Evolutionary conservation across 2,329 filamentous ascomycete species (phyloP).

Genomic region (Penicillium griseofulvum): DNA sequence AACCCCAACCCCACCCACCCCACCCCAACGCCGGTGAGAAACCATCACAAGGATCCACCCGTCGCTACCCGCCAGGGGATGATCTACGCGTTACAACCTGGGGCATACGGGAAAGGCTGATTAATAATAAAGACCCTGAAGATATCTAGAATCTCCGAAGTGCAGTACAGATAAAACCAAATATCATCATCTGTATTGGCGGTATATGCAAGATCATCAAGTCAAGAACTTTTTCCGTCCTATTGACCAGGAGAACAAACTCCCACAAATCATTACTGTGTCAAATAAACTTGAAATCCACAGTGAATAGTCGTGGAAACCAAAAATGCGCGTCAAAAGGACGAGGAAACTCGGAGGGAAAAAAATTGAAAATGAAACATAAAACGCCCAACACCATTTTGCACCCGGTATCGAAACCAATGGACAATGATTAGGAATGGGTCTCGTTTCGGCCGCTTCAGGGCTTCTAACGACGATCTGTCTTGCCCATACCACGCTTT

Average conservation of each 20-base stretch:
- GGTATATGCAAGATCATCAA: slow-evolving; percentile 28
- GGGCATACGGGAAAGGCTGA: neutral
- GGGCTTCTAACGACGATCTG: slow-evolving; percentile 46
- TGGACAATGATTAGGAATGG: slow-evolving; percentile 31
- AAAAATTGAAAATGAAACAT: slow-evolving; percentile 5
- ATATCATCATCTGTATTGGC: slow-evolving; percentile 23
- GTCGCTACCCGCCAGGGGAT: neutral
- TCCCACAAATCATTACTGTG: slow-evolving; percentile 20
- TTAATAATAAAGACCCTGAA: neutral
- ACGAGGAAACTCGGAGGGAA: slow-evolving; percentile 10
- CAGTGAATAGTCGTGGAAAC: slow-evolving; percentile 12
- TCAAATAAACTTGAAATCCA: slow-evolving; percentile 12
- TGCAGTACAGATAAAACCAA: neutral
- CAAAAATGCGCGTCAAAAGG: slow-evolving; percentile 18
- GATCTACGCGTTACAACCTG: neutral
- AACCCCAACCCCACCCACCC: no score
- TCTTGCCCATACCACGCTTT: slow-evolving; percentile 93
- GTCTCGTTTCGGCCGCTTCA: slow-evolving; percentile 27
- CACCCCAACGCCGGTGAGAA: neutral
- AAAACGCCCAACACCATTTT: slow-evolving; percentile 31
- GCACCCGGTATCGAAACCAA: slow-evolving; percentile 31
- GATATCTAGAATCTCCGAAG: neutral
- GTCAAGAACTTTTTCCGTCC: slow-evolving; percentile 29
- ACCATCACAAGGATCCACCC: neutral
- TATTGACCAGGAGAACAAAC: slow-evolving; percentile 20